phyloP scores from a whole-genome alignment of 2,329 filamentous ascomycete genomes.

The Fusarium oxysporum region DNA sequence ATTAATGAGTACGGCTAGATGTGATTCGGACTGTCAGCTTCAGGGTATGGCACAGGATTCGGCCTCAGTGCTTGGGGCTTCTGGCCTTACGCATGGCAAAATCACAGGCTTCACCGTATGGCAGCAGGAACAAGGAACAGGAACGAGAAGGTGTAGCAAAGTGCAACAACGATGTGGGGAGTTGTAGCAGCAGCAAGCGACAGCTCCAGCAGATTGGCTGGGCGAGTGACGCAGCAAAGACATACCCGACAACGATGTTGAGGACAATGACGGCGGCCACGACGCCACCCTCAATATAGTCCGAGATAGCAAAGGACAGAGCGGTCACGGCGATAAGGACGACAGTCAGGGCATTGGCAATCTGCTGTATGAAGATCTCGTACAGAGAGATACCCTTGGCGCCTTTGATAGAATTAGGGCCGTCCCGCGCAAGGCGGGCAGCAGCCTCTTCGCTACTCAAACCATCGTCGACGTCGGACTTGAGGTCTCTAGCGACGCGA shows the following conservation, averaged over 20 bases:
- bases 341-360: conserved; percentile 81
- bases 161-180: conserved; percentile 32
- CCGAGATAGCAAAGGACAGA: conserved; percentile 72
- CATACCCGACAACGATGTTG: conserved; percentile 74
- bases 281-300: conserved; percentile 73
- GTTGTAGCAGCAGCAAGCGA: conserved; percentile 27
- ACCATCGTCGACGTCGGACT: conserved; percentile 66
- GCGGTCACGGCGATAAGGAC: conserved; percentile 82
- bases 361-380: conserved; percentile 81
- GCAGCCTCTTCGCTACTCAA: conserved; percentile 72
- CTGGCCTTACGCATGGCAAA: conserved; percentile 41
- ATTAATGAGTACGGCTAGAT: conserved; percentile 20
- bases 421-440: conserved; percentile 73
- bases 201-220: conserved; percentile 37
- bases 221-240: conserved; percentile 43
- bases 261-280: conserved; percentile 73
- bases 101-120: conserved; percentile 47
- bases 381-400: conserved; percentile 78
- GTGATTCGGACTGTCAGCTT: conserved; percentile 42
- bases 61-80: conserved; percentile 45
- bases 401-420: conserved; percentile 77
- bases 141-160: conserved; percentile 33
- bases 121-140: conserved; percentile 36
- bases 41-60: conserved; percentile 45
- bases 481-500: conserved; percentile 52